These are phyloP conservation scores for Lipomyces chichibuensis DNA, from an alignment of 805 yeast genomes.

Conservation along the genomic window DNA sequence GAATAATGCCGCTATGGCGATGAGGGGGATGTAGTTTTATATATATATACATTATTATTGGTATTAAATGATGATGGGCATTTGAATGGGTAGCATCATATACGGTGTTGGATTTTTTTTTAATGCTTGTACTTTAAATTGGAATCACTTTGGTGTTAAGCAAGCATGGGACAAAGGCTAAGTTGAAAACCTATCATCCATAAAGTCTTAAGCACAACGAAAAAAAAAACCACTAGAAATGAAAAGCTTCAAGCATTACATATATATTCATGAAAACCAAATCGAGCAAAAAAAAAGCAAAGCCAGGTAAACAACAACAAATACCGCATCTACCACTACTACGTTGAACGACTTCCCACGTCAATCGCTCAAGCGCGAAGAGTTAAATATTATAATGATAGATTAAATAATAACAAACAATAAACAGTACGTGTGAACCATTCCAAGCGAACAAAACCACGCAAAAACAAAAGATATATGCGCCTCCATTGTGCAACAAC, in stretches of 20 bases:
- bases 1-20: slow-evolving; percentile 14
- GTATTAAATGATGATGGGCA: neutral
- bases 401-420: slow-evolving; percentile 2
- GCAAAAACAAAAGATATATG: neutral
- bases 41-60: too few species aligned
- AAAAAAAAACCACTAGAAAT: too few species aligned
- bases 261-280: too few species aligned
- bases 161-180: too few species aligned
- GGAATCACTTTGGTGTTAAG: too few species aligned
- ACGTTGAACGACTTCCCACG: neutral
- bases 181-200: too few species aligned
- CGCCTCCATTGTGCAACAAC: slow-evolving; percentile 3
- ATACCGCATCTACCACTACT: too few species aligned
- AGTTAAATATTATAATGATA: neutral
- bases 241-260: too few species aligned
- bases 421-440: neutral
- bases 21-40: neutral
- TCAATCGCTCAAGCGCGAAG: neutral
- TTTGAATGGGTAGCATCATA: neutral
- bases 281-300: too few species aligned
- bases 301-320: too few species aligned
- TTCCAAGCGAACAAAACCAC: slow-evolving; percentile 7
- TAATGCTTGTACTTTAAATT: neutral
- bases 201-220: too few species aligned
- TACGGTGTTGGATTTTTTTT: neutral